Evolutionary conservation across 768 basidiomycete genomes (phyloP).

Genomic region (Lactarius vividus): DNA sequence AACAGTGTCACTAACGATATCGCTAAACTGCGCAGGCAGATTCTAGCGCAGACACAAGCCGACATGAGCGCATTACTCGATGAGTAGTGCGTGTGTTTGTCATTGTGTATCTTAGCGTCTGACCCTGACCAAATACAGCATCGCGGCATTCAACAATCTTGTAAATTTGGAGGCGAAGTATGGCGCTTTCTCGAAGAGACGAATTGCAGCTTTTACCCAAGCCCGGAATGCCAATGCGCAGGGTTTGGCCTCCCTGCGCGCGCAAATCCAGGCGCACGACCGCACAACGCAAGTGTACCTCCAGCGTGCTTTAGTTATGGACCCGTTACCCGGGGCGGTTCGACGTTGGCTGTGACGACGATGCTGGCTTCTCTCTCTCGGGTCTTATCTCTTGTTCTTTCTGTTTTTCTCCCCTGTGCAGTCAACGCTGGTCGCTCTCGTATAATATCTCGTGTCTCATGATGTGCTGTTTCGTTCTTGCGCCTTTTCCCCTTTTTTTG

Average conservation of each 20-base stretch:
- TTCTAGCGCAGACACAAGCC: slow-evolving; percentile 17
- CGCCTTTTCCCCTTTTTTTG: neutral
- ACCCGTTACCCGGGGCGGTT: slow-evolving; percentile 15
- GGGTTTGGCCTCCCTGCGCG: slow-evolving; percentile 1
- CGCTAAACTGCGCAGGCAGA: slow-evolving; percentile 17
- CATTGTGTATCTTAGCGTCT: neutral
- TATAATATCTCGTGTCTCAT: neutral
- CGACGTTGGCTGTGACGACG: slow-evolving; percentile 20
- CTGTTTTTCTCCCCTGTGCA: neutral
- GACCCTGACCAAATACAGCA: slow-evolving; percentile 19
- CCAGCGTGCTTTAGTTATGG: slow-evolving; percentile 10
- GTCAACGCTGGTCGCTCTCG: slow-evolving; percentile 7
- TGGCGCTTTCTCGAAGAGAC: slow-evolving; percentile 18
- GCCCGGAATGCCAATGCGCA: slow-evolving; percentile 10
- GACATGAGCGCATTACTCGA: slow-evolving; percentile 22
- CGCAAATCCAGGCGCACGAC: slow-evolving; percentile 18
- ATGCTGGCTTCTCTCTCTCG: neutral
- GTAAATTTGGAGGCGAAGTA: slow-evolving; percentile 21
- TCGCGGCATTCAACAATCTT: slow-evolving; percentile 20
- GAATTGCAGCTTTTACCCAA: slow-evolving; percentile 11
- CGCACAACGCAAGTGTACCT: slow-evolving; percentile 12
- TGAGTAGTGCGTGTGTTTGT: slow-evolving; percentile 19
- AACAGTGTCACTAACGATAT: slow-evolving; percentile 17
- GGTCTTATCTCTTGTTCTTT: neutral
- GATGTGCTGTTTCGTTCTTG: neutral